Evolutionary conservation across 2,329 filamentous ascomycete species (phyloP), one percentile per base, ranked within the genome.

Genomic region (Pseudocercospora vitis): DNA sequence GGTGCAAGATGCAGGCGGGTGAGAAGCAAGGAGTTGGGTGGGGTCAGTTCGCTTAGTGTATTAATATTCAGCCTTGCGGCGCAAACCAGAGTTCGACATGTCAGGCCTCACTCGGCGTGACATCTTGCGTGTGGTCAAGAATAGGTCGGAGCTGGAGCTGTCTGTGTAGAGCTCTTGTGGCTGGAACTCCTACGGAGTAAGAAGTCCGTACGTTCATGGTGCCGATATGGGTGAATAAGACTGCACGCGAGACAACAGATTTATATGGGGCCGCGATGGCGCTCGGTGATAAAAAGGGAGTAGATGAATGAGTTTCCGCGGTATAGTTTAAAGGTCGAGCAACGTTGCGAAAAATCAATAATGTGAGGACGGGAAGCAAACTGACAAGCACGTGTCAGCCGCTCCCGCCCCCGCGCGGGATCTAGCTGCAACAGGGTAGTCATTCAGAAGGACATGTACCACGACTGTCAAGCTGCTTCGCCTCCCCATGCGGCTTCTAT

Each of bases 11-110:
- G n/a, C 39, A 45, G 14, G 24, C 26, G n/a, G 24, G 42, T 11
- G 24, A 7, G 23, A 45, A 45, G 42, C 42, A 45, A 45, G 42
- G 42, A 24, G 42, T 24, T 21, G 11, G 6, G 26, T 29, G 12
- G 8, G n/a, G 37, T 21, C 21, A 18, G 33, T 21, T 42, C 9
- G 12, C 24, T 28, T 12, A 14, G n/a, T 11, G 19, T 45, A 29
- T 29, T 45, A 14, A 18, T 18, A 45, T 40, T 40, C 40, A 45
- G 40, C 40, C 40, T 45, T 45, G 40, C 40, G 18, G 40, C 40
- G 40, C 24, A 45, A n/a, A 29, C 12, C 5, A 45, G 23, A 28
- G 24, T 14, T 45, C 42, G 7, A 19, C 24, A 45, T 45, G 42
- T 45, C 42, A 45, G 26, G 42, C 23, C 21, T 12, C 29, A n/a